Base-by-base conservation (phyloP, 371 early-diverging fungal species). In the Lichtheimia corymbifera region DNA sequence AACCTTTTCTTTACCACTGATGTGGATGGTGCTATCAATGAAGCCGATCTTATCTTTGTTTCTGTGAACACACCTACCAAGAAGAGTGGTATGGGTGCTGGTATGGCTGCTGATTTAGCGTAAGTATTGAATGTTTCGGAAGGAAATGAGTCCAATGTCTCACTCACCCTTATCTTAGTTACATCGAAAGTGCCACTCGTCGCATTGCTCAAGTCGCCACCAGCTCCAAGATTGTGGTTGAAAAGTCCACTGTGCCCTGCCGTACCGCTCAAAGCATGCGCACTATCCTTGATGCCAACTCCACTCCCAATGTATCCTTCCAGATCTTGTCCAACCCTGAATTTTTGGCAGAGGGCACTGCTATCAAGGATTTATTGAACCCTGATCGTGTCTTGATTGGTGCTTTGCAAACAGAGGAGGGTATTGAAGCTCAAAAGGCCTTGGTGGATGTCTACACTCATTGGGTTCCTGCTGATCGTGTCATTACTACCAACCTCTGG, bases 341-440 rank as follows among this genome's bases (percentile, higher is more conserved):
- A 79, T 97, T 97, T 78, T 86, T 97, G 72, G 94, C 95, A 59
- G 97, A 97, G 73, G 97, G 96, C 55, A 94, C 96, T 35, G 96
- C 96, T 45, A 87, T 96, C 65, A 68, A 65, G 24, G 95, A 97
- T 73, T 83, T 97, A 62, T 65, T 92, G 60, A 70, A 86, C 63
- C 97, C 97, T 35, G 97, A 96, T 76, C 92, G 97, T 65, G 93
- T 96, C 43, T 80, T 97, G 65, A 95, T 97, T 67, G 97, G 97
- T 70, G 86, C 89, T 55, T 80, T 92, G 64, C 88, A 88, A 64
- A 93, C 92, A 15, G 76, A 80, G 41, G 88, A 88, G 61, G 93
- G 94, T 43, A 58, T 85, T 45, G 82, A 79, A 53, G 96, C 97
- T 22, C 93, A 94, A 74, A 27, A 83, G 18, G 84, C 87, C 53